A percentile compares a stretch with the other conserved stretches of the same genome.
Conservation (phyloP, 2,329 filamentous ascomycete genomes). For the Pseudocercospora vitis region DNA sequence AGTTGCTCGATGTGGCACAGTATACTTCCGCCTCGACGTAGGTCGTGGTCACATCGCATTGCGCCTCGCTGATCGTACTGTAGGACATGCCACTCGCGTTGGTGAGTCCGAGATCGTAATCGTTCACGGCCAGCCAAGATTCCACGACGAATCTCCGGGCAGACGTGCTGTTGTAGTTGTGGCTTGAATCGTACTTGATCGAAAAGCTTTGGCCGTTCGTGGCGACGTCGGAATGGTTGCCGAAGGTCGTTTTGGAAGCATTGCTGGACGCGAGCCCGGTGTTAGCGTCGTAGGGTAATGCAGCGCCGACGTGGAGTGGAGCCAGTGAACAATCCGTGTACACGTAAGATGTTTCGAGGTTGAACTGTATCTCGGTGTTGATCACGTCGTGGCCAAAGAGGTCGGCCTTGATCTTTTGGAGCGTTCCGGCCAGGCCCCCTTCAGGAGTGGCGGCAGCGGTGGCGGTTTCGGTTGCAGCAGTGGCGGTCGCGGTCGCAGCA, state of each 20-base stretch:
- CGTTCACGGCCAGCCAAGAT: conserved; percentile 1
- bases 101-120: neutral
- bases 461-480: neutral
- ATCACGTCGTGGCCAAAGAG: conserved; percentile 7
- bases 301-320: neutral
- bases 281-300: neutral
- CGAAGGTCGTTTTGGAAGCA: neutral
- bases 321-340: conserved; percentile 1
- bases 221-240: conserved; percentile 1
- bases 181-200: conserved; percentile 5
- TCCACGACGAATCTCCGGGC: conserved; percentile 1
- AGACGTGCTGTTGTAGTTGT: neutral
- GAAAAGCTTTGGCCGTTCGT: conserved; percentile 3
- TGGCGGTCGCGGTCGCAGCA: neutral
- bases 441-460: neutral
- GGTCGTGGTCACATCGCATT: conserved; percentile 8
- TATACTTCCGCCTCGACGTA: conserved; percentile 14
- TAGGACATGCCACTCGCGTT: neutral
- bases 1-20: conserved; percentile 2
- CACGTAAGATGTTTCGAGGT: conserved; percentile 10
- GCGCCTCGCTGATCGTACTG: conserved; percentile 6
- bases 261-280: neutral
- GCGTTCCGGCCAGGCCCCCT: neutral
- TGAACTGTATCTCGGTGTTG: conserved; percentile 1
- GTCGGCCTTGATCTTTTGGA: conserved; percentile 1